Evolutionary conservation across 2,329 filamentous ascomycete genomes (phyloP).

Genomic region (Pestalotiopsis sp.): DNA sequence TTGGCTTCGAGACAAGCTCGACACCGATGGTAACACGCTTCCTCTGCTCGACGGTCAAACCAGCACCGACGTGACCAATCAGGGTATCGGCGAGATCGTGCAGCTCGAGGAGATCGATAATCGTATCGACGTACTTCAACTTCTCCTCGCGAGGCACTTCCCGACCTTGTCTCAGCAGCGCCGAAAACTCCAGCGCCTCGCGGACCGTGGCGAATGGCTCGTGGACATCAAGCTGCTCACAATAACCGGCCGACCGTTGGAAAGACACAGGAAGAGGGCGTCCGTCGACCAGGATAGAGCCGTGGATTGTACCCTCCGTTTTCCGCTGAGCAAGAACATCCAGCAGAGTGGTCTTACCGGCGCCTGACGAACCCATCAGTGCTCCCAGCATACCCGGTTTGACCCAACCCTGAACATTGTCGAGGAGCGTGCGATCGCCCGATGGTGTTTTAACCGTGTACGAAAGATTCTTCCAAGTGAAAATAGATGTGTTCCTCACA

Average conservation of each 20-base stretch:
- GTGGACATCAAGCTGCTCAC: slow-evolving; percentile 81
- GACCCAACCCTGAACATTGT: slow-evolving; percentile 82
- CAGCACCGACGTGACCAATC: slow-evolving; percentile 51
- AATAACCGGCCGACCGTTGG: slow-evolving; percentile 78
- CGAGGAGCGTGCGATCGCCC: slow-evolving; percentile 69
- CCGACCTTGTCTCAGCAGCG: slow-evolving; percentile 71
- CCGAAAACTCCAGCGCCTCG: slow-evolving; percentile 75
- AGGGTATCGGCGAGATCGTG: slow-evolving; percentile 49
- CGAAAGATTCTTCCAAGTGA: slow-evolving; percentile 73
- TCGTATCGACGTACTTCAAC: slow-evolving; percentile 74
- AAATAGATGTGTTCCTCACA: slow-evolving; percentile 65
- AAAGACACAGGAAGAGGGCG: slow-evolving; percentile 71
- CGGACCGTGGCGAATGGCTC: slow-evolving; percentile 73
- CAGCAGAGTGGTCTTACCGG: slow-evolving; percentile 83
- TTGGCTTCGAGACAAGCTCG: slow-evolving; percentile 63
- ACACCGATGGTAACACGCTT: slow-evolving; percentile 63
- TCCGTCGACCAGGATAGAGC: slow-evolving; percentile 77
- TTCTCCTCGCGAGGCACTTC: slow-evolving; percentile 68
- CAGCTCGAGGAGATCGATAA: slow-evolving; percentile 65
- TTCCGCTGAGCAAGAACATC: slow-evolving; percentile 81
- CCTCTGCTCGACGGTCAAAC: slow-evolving; percentile 54
- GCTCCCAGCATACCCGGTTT: slow-evolving; percentile 78
- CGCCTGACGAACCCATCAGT: slow-evolving; percentile 80
- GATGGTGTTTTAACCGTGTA: slow-evolving; percentile 67
- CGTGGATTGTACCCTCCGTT: slow-evolving; percentile 74